These are phyloP conservation scores for Podila horticola DNA, from an alignment of 192 early-diverging fungal species.

Conservation along the genomic window DNA sequence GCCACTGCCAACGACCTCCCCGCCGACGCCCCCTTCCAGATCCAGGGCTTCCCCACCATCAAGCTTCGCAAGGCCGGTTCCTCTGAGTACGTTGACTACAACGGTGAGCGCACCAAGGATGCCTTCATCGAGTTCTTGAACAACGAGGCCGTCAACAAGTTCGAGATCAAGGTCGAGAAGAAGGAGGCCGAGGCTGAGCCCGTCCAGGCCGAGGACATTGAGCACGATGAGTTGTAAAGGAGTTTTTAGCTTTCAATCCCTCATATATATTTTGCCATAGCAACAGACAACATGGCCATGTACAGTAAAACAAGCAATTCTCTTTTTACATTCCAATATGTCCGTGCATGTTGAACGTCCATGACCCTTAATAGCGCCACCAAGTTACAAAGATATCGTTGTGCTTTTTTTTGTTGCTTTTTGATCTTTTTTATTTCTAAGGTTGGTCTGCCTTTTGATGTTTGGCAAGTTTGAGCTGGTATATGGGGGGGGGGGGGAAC, in stretches of 20 bases:
- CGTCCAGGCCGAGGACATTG: constrained; percentile 43
- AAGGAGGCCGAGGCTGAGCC: constrained; percentile 17
- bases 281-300: not conserved
- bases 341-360: too few species aligned
- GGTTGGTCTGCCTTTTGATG: too few species aligned
- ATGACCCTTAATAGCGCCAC: too few species aligned
- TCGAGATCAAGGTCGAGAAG: constrained; percentile 30
- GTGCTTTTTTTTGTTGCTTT: too few species aligned
- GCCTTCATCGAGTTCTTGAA: constrained; percentile 82
- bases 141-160: constrained; percentile 72
- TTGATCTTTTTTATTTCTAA: too few species aligned
- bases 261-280: constrained; percentile 7
- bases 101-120: constrained; percentile 84
- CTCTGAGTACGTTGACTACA: constrained; percentile 79
- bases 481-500: too few species aligned
- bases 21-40: constrained; percentile 65
- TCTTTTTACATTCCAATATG: too few species aligned
- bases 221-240: constrained; percentile 54
- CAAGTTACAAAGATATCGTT: too few species aligned
- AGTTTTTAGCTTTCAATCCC: not conserved
- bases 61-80: constrained; percentile 86
- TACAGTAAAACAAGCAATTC: too few species aligned
- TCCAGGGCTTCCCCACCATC: constrained; percentile 96
- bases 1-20: constrained; percentile 96
- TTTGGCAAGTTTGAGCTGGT: too few species aligned